Evolutionary conservation across 768 basidiomycete species (phyloP).

Genomic region (Psilocybe cubensis): DNA sequence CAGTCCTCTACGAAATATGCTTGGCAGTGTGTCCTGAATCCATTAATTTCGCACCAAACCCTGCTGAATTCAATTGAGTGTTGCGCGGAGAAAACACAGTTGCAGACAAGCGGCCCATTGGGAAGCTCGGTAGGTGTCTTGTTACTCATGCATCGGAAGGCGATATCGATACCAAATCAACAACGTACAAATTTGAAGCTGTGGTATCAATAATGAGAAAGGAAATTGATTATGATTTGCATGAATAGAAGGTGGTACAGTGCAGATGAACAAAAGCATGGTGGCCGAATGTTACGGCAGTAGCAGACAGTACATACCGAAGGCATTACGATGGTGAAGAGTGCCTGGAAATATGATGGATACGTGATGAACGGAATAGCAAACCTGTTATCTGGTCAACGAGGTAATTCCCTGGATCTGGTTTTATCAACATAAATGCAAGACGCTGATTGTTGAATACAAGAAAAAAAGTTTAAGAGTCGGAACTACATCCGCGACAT

Average conservation of each 20-base stretch:
- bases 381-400: no score
- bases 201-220: background rate
- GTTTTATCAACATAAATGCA: no score
- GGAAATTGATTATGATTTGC: background rate
- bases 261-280: background rate
- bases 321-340: background rate
- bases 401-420: no score
- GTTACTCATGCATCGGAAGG: background rate
- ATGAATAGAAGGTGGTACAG: background rate
- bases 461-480: conserved; percentile 40
- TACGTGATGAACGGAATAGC: no score
- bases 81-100: background rate
- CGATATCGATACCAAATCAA: background rate
- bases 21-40: background rate
- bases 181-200: background rate
- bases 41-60: background rate
- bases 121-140: background rate
- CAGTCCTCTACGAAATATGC: background rate
- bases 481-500: conserved; percentile 90
- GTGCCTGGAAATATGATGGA: background rate
- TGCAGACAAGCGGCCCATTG: background rate
- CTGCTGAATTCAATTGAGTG: background rate
- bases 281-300: background rate
- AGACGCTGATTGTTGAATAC: background rate
- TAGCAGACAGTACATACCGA: background rate